Conservation (phyloP, 2,329 filamentous ascomycete genomes). For the Arthrocladium fulminans region DNA sequence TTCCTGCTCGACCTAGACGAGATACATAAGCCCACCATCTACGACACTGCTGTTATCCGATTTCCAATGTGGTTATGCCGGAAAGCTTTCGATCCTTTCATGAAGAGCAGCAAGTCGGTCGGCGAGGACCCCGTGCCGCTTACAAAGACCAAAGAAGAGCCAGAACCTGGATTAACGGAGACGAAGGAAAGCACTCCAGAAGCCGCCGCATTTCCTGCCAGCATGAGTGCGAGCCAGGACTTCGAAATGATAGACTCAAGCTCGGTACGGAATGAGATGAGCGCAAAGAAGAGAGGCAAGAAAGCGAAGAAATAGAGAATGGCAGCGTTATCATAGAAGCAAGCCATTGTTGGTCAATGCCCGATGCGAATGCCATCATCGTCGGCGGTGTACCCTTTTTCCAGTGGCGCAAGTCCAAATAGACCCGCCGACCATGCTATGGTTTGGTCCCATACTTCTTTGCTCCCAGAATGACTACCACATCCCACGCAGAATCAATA, state of each 20-base stretch:
- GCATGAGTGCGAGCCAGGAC: constrained; percentile 21
- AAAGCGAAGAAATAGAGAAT: constrained; percentile 19
- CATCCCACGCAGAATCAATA: too few relatives aligned
- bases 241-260: constrained; percentile 23
- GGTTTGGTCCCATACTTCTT: too few relatives aligned
- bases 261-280: constrained; percentile 18
- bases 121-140: constrained; percentile 6
- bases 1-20: constrained; percentile 85
- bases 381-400: too few relatives aligned
- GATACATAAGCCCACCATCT: constrained; percentile 65
- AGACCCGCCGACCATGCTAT: too few relatives aligned
- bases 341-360: too few relatives aligned
- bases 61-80: constrained; percentile 66
- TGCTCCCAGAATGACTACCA: too few relatives aligned
- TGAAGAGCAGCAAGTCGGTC: constrained; percentile 33
- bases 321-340: neutral
- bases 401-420: too few relatives aligned
- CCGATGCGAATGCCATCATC: too few relatives aligned
- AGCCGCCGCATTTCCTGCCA: neutral
- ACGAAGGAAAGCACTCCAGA: constrained; percentile 11
- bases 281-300: constrained; percentile 20
- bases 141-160: constrained; percentile 7
- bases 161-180: constrained; percentile 1
- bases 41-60: constrained; percentile 72
- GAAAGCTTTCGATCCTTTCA: constrained; percentile 43